Conservation (phyloP, 2,329 filamentous ascomycete genomes). For the Xylaria multiplex region DNA sequence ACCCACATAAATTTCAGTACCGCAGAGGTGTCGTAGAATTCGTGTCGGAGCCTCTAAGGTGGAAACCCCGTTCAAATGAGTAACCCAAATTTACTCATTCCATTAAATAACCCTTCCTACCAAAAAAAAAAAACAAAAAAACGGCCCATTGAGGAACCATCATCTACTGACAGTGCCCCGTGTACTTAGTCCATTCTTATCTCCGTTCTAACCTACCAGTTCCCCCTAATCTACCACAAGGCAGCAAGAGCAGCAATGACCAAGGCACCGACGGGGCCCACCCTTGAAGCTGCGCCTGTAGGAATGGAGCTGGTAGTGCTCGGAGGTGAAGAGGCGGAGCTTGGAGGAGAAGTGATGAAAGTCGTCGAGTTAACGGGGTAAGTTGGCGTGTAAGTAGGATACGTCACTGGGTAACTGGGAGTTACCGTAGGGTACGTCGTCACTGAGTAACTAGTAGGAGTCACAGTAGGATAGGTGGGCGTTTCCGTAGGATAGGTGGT, state of each 20-base stretch:
- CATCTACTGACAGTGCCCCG: not conserved
- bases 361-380: conserved; percentile 19
- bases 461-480: conserved; percentile 44
- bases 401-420: conserved; percentile 16
- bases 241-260: conserved; percentile 29
- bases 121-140: not conserved
- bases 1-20: conserved; percentile 8
- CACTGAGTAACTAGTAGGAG: not conserved
- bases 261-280: conserved; percentile 29
- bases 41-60: conserved; percentile 13
- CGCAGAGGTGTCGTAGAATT: conserved; percentile 23
- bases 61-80: conserved; percentile 19
- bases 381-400: conserved; percentile 19
- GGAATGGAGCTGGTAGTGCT: conserved; percentile 30
- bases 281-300: conserved; percentile 31
- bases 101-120: conserved; percentile 6
- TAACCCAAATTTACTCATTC: conserved; percentile 10
- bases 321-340: not conserved
- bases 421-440: not conserved
- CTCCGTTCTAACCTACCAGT: not conserved
- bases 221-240: not conserved
- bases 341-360: conserved; percentile 15
- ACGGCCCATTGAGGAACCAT: not conserved
- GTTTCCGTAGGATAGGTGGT: conserved; percentile 51
- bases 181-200: not conserved